These are phyloP conservation scores for Polychytrium aggregatum DNA, from an alignment of 192 early-diverging fungal species.

Conservation along the genomic window DNA sequence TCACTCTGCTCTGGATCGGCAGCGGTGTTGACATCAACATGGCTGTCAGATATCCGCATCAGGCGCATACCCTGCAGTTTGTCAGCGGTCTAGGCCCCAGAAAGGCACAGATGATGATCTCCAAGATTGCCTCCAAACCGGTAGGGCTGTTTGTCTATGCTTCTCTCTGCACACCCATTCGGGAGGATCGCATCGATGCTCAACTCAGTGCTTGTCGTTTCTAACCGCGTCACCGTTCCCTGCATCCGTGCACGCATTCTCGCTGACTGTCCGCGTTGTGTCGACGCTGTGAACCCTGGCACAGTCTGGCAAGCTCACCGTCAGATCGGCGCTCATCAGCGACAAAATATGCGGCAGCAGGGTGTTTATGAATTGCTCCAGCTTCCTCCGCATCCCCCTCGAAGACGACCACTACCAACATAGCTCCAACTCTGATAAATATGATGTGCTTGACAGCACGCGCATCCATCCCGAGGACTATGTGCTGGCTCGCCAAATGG, in stretches of 20 bases:
- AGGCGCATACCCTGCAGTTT: slow-evolving; percentile 65
- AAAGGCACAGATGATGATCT: slow-evolving; percentile 72
- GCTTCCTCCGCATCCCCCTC: slow-evolving; percentile 81
- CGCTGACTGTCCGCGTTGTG: too few relatives aligned
- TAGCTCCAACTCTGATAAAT: too few relatives aligned
- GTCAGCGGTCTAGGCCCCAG: slow-evolving; percentile 88
- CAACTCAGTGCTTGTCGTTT: background rate
- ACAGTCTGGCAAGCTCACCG: slow-evolving; percentile 42
- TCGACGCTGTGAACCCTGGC: too few relatives aligned
- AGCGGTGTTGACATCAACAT: slow-evolving; percentile 86
- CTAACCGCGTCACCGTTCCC: background rate
- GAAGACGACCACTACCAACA: too few relatives aligned
- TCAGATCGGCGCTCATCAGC: slow-evolving; percentile 59
- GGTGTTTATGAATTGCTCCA: slow-evolving; percentile 89
- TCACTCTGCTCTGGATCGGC: too few relatives aligned
- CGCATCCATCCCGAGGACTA: slow-evolving; percentile 95
- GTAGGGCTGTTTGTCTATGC: too few relatives aligned
- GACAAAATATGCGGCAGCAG: slow-evolving; percentile 45
- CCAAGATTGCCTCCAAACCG: slow-evolving; percentile 44
- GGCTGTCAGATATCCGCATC: slow-evolving; percentile 54
- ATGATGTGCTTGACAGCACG: slow-evolving; percentile 84
- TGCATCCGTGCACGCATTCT: too few relatives aligned
- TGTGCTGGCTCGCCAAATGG: slow-evolving; percentile 91
- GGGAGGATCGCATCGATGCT: background rate
- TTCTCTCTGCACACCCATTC: too few relatives aligned